Base-by-base conservation (phyloP, 352 stramenopile species). In the Phytophthora podocarpi region DNA sequence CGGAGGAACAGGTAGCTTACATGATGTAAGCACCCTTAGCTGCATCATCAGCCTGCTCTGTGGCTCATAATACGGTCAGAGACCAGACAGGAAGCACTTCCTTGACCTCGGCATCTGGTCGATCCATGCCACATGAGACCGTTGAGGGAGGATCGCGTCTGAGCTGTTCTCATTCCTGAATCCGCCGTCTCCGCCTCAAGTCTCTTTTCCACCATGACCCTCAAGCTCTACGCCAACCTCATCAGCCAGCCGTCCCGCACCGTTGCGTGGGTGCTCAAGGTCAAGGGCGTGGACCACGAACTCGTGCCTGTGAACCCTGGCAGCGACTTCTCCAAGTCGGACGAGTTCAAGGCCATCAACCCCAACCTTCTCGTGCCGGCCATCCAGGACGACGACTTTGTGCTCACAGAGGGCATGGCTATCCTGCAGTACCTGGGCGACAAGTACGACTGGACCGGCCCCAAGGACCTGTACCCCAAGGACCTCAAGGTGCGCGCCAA, bases 211-310 rank as follows among this genome's bases (percentile, higher is more conserved):
- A 43, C 12, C 6, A 82, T 82, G 72, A 31, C 41, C 12, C 60
- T 87, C 57, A 82, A 72, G 58, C 70, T 89, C 13, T 87, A 83
- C 76, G 77, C 67, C 23, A 85, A 87, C 65, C 58, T 78, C 46
- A 64, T 86, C 60, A 89, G 80, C 53, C 80, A 89, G 65, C 80
- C 77, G 8, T 72, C 63, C 39, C 62, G 66, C 24, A 26, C 67
- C 12, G 71, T 84, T 30, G 63, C 54, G 0, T 85, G 72, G 72
- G 41, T 78, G 24, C 70, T 84, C 59, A 74, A 80, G 59, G 51
- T 81, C 62, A 87, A 84, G 60, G 49, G 59, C 9, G 45, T 78
- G 23, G 64, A 72, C 37, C 57, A 72, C 42, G 72, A 87, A 35
- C 48, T 79, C 26, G 61, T 85, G 37, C 48, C 60, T 18, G 52